Base-by-base conservation (phyloP, 2,329 filamentous ascomycete genomes). In the Claviceps lovelessii region DNA sequence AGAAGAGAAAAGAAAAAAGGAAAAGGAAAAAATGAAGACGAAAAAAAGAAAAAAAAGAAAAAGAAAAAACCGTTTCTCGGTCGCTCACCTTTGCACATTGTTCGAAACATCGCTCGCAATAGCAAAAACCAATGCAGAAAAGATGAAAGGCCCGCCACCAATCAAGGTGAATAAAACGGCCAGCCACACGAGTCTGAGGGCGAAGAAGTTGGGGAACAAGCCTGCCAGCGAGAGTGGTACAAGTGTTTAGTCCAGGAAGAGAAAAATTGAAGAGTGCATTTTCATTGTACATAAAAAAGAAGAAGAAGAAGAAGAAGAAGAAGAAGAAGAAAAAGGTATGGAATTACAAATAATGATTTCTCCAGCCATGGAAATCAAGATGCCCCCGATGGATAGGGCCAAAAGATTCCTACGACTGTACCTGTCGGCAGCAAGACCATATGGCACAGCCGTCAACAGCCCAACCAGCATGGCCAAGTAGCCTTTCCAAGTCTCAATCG, bases 371-470 rank as follows among this genome's bases (percentile, higher is more conserved):
- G 54, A 55, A 29, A 55, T 19, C 29, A 52, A 31, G 37, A 33
- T 39, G 5, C 51, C 54, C 17, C 37, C 51, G 28, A 53, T 35
- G 47, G 37, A 50, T 10, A 56, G 51, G 19, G 54, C 51, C 47
- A 56, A 41, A 13, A 56, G 4, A 41, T 53, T 56, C 11, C 54
- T 50, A 42, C 54, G 51, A 51, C 51, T 56, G 23, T 46, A 50
- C 39, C 48, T 56, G 28, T 56, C 51, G 29, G 54, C 54, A 23
- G 54, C 54, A 42, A 56, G 39, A 47, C 54, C 54, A 47, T 56
- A 56, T 4, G 54, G 51, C 28, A 50, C 39, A 17, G 47, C 51
- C 29, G 51, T 56, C 47, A 55, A 28, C 28, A 55, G 46, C 11
- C 37, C 46, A 28, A 47, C 19, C 15, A 55, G 28, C 33, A 53